Evolutionary conservation across 2,329 filamentous ascomycete genomes (phyloP), one percentile per base, ranked within the genome.

Genomic region (Beauveria caledonica): DNA sequence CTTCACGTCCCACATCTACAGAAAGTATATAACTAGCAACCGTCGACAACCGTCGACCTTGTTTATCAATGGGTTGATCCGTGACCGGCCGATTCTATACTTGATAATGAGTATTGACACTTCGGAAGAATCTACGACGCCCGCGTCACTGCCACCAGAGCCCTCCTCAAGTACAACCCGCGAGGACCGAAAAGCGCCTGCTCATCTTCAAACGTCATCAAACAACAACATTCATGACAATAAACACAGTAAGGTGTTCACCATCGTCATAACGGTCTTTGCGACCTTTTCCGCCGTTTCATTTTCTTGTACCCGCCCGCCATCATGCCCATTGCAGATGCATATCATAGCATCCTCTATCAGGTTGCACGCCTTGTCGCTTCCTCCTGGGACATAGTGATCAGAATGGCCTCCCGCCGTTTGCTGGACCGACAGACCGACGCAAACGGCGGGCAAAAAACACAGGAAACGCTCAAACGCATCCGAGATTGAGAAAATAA

Each of bases 231-330:
- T 15, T 11, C 27, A 36, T 39, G 21, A 15, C 21, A 7, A 15
- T 10, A 19, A 29, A 33, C 5, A 13, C 3, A 9, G 4, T 27
- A 71, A 71, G 60, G 10, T 65, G 1, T 66, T 68, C 40, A 62
- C 70, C 25, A 66, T 70, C n/a, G 19, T 66, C 25, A 67, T 69
- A 66, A 68, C 69, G 21, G 65, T 67, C 46, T 69, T 70, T 48
- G 60, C 53, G 39, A 67, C 68, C 2, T 49, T 72, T 72, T 62
- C 71, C 70, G 25, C 68, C 69, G 23, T 66, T 71, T 15, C 68
- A 66, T 9, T 67, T 68, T 74, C 44, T 75, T 78, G 8, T 80
- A 79, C 70, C 73, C 77, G 52, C 78, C 77, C 2, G 77, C 77
- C 13, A 69, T 79, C 55, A 73, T 72, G 36, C 71, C 72, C 25